Percentiles rank a stretch among this genome's conserved stretches.
These are phyloP conservation scores for Aspergillus arachidicola DNA, from an alignment of 2,329 filamentous ascomycete species.

Conservation along the genomic window DNA sequence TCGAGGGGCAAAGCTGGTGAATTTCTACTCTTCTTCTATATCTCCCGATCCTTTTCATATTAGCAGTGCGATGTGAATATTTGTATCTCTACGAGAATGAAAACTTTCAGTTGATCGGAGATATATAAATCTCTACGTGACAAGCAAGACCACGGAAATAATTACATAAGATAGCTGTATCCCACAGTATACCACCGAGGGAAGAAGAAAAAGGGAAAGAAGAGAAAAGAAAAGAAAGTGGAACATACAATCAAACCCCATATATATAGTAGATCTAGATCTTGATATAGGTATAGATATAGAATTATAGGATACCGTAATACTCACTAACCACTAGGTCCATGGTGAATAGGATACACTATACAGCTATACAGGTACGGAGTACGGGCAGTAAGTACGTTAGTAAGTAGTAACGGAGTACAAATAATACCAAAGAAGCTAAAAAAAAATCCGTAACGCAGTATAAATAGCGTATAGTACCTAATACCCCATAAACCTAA, in stretches of 20 bases:
- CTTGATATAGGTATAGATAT: too few species aligned
- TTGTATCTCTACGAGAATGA: constrained; percentile 18
- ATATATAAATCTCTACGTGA: not conserved
- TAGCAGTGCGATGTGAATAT: constrained; percentile 25
- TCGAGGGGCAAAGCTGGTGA: constrained; percentile 1
- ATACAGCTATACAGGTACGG: not conserved
- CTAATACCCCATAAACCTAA: not conserved
- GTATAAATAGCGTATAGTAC: not conserved
- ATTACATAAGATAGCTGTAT: not conserved
- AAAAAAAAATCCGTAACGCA: not conserved
- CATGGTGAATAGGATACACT: too few species aligned
- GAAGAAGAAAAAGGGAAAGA: not conserved
- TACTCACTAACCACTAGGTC: not conserved
- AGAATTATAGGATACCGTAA: not conserved
- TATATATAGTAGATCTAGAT: too few species aligned
- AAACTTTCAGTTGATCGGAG: not conserved
- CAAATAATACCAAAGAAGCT: not conserved
- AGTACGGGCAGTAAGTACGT: not conserved
- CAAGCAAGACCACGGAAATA: not conserved
- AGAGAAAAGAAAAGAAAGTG: not conserved
- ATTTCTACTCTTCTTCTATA: not conserved
- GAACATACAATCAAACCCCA: not conserved
- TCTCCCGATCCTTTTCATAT: not conserved
- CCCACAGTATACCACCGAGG: not conserved
- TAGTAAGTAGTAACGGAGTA: not conserved